A percentile compares a stretch with the other conserved stretches of the same genome.
phyloP scores from a whole-genome alignment of 2,329 filamentous ascomycete genomes.

The Penicillium janthinellum region DNA sequence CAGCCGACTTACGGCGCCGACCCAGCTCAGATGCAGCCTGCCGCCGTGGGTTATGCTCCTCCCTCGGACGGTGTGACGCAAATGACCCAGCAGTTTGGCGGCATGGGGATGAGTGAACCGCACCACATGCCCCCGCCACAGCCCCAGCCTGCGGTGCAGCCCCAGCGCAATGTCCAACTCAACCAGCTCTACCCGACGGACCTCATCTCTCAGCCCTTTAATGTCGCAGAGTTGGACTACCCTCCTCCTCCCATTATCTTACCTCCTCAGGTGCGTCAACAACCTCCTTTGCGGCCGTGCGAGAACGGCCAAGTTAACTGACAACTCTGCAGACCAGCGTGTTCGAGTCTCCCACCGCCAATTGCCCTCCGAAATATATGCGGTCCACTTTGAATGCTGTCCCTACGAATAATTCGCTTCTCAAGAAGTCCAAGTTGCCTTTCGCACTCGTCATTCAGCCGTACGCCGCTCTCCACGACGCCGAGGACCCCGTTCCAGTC shows the following conservation, averaged over 20 bases:
- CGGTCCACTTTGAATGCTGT: slow-evolving; percentile 94
- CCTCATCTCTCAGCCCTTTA: slow-evolving; percentile 88
- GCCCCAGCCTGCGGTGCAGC: slow-evolving; percentile 51
- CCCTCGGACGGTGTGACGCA: slow-evolving; percentile 64
- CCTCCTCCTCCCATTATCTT: slow-evolving; percentile 89
- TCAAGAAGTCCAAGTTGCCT: slow-evolving; percentile 96
- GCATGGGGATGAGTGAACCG: slow-evolving; percentile 69
- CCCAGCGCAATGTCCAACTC: slow-evolving; percentile 57
- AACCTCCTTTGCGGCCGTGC: not conserved
- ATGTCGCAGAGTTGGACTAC: slow-evolving; percentile 86
- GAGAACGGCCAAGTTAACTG: slow-evolving; percentile 35
- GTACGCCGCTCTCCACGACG: slow-evolving; percentile 88
- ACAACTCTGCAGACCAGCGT: slow-evolving; percentile 70
- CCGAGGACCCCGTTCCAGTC: slow-evolving; percentile 86
- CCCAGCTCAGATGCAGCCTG: slow-evolving; percentile 56
- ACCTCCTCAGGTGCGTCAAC: slow-evolving; percentile 77
- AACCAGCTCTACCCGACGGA: slow-evolving; percentile 94
- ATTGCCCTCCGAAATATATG: slow-evolving; percentile 91
- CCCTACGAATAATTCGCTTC: slow-evolving; percentile 84
- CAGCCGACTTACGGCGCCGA: slow-evolving; percentile 48
- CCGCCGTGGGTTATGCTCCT: slow-evolving; percentile 66
- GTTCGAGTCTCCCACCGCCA: slow-evolving; percentile 85
- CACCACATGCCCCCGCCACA: slow-evolving; percentile 49
- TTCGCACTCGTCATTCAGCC: slow-evolving; percentile 96
- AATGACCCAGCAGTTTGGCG: slow-evolving; percentile 79